A percentile compares a stretch with the other conserved stretches of the same genome.
Evolutionary conservation across 495 filamentous ascomycete genomes (phyloP).

Genomic region (Talaromyces borbonicus): DNA sequence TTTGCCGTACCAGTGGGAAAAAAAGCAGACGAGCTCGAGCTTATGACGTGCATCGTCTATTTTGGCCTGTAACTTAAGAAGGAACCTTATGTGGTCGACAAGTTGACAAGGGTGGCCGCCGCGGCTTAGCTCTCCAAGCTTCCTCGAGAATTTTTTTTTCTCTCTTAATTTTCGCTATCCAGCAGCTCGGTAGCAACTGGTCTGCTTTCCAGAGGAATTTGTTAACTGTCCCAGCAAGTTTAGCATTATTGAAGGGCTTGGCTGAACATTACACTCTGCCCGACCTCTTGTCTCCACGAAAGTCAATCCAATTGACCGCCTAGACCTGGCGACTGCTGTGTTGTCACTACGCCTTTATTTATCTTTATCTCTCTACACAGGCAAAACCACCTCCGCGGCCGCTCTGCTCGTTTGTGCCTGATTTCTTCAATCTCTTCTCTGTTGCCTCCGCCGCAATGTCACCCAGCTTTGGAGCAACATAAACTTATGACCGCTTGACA

Average conservation of each 20-base stretch:
- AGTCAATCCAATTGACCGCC: constrained; percentile 9
- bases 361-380: constrained; percentile 2
- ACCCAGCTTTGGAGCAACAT: constrained; percentile 3
- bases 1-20: constrained; percentile 1
- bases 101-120: not conserved
- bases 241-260: too few relatives aligned
- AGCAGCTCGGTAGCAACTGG: not conserved
- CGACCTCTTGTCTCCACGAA: not conserved
- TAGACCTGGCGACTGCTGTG: not conserved
- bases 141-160: not conserved
- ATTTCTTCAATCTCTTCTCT: not conserved
- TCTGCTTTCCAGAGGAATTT: not conserved
- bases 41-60: constrained; percentile 9
- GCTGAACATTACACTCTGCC: too few relatives aligned
- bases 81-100: not conserved
- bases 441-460: constrained; percentile 1
- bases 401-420: constrained; percentile 6
- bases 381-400: not conserved
- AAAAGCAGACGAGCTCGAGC: not conserved
- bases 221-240: constrained; percentile 5
- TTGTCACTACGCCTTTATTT: not conserved
- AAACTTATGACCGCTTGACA: constrained; percentile 14
- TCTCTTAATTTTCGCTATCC: constrained; percentile 3
- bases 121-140: not conserved
- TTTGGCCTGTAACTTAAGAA: not conserved